Evolutionary conservation across 2,329 filamentous ascomycete species (phyloP), one percentile per base, ranked within the genome.

Genomic region (Talaromyces sp.): DNA sequence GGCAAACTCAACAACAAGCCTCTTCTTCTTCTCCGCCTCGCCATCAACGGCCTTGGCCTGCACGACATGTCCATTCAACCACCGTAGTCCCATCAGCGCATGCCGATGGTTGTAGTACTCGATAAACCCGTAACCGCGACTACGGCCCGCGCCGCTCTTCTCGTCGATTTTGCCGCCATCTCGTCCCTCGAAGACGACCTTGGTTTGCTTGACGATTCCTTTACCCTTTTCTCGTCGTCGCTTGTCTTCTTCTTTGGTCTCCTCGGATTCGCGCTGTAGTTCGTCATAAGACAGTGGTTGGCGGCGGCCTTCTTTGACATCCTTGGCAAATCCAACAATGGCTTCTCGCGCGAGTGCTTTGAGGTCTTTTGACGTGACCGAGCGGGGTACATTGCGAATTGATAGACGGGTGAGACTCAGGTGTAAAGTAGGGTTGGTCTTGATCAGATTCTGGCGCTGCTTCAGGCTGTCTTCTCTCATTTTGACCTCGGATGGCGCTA

Each of bases 41-140:
- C 73, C 75, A 10, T 69, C 67, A 3, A 65, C 64, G 3, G 56
- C 52, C 50, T 69, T 69, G 14, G 69, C 66, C 41, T 74, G 82
- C 43, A 88, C 76, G 9, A 80, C 78, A 65, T 87, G 88, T 1
- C 93, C 92, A 72, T 99, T 99, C 60, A 99, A 82, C 87, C 91
- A 97, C 53, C 94, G 84, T 64, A 99, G 80, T 26, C 91, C 94
- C 91, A 97, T 97, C 43, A 99, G 82, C 14, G 94, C 94, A 81
- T 89, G 93, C 55, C 94, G 88, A 71, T 99, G 94, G 31, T 90
- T 94, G 65, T 87, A 89, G 76, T 97, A 99, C 77, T 99, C 94
- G 66, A 99, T 89, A 79, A 99, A 99, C 12, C 95, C 94, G 73
- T 99, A 99, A 5, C 94, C 94, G 72, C 93, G 85, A 72, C 90